Evolutionary conservation across 164 flowering plant genomes (phyloP), one percentile per base, ranked within the genome.

Genomic region (Paratinospora sagittata): DNA sequence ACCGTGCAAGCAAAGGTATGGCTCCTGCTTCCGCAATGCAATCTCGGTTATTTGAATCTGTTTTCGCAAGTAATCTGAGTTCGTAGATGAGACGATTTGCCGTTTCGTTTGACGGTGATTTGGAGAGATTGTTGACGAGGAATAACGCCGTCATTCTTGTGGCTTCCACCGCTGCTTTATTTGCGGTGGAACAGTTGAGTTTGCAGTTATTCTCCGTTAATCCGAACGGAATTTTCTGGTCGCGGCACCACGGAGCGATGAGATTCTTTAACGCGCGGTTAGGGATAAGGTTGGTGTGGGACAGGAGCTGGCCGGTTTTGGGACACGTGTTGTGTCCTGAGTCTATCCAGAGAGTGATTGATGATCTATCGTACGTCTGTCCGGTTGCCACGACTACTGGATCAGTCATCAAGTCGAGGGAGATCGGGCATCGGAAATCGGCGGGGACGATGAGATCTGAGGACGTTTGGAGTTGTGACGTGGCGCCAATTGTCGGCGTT

Each of bases 311-410:
- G 45, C 96, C 97, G 4, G 97, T 89, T 71, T 91, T 93, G 0
- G 98, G 98, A 77, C 98, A 93, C 80, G 96, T 88, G 77, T 75
- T 70, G 81, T 88, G 96, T 0, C 97, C 98, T 0, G 97, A 85
- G 49, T 87, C 90, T 68, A 93, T 80, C 98, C 98, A 93, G 11
- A 74, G 74, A 6, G 36, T 75, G 61, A 93, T 91, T 0, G 92
- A 86, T 6, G 77, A 65, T 6, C 96, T 84, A 74, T 93, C 98
- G 75, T 91, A 93, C 47, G 98, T 91, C 78, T 93, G 98, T 0
- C 98, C 98, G 0, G 97, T 90, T 0, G 94, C 81, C 71, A 88
- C 91, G 30, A 90, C 94, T 8, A 93, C 98, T 3, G 98, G 98
- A 73, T 93, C 96, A 52, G 80, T 78, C 96, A 93, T 93, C 71